Conservation (phyloP, 257 asterid genomes). For the Solanum bulbocastanum region DNA sequence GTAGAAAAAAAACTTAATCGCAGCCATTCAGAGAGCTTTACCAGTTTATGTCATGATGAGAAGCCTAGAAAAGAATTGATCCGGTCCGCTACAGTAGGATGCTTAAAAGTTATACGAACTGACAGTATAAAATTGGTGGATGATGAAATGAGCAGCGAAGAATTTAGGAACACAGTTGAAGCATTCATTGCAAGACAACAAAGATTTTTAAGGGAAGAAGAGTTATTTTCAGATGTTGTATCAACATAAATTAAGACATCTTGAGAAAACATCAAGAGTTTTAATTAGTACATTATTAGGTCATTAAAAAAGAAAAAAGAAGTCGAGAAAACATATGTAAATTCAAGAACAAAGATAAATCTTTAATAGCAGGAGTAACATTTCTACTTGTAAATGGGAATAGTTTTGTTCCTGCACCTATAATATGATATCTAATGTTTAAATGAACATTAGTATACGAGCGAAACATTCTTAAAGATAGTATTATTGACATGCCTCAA, state of each 20-base stretch:
- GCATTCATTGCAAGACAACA: constrained; percentile 78
- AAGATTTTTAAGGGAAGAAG: constrained; percentile 51
- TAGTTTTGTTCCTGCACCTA: background rate
- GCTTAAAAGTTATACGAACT: constrained; percentile 5
- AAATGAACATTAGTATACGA: background rate
- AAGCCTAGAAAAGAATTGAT: constrained; percentile 20
- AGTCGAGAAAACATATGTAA: background rate
- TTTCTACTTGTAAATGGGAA: background rate
- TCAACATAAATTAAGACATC: background rate
- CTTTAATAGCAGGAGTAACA: background rate
- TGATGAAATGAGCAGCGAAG: constrained; percentile 68
- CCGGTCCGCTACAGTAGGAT: constrained; percentile 40
- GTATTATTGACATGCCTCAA: too few relatives aligned
- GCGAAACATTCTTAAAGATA: too few relatives aligned
- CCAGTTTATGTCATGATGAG: constrained; percentile 5
- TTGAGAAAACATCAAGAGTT: background rate
- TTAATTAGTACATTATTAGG: background rate
- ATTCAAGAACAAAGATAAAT: background rate
- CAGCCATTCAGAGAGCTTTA: constrained; percentile 33
- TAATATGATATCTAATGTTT: too few relatives aligned
- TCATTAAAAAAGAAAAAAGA: background rate
- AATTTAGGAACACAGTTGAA: constrained; percentile 65
- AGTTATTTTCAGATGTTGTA: constrained; percentile 14
- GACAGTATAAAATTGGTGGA: constrained; percentile 3
- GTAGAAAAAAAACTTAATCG: constrained; percentile 15